Conservation (phyloP, 2,329 filamentous ascomycete genomes). For the Ophiostoma himal-ulmi region DNA sequence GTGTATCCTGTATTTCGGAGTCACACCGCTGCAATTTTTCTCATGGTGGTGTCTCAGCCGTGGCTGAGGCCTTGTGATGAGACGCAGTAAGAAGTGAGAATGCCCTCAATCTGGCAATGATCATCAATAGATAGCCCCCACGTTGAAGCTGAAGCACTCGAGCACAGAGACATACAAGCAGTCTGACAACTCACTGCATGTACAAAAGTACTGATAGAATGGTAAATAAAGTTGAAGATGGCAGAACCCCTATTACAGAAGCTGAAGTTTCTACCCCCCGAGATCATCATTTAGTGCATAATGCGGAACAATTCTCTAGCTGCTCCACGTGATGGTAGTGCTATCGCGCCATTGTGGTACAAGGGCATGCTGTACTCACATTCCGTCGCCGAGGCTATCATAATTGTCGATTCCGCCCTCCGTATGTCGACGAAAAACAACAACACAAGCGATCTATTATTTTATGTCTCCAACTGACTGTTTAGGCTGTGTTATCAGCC, state of each 20-base stretch:
- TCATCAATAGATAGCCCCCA: not conserved
- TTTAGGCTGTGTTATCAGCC: not conserved
- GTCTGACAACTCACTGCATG: not conserved
- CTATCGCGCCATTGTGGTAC: not conserved
- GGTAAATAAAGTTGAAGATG: not conserved
- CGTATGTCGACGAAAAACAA: not conserved
- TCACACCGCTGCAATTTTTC: not conserved
- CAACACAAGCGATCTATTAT: not conserved
- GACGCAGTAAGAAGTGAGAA: not conserved
- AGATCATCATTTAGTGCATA: not conserved
- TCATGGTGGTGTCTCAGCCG: not conserved
- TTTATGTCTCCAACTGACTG: not conserved
- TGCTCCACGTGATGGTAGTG: conserved; percentile 4
- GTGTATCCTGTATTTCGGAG: not conserved
- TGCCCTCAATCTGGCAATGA: not conserved
- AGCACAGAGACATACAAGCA: not conserved
- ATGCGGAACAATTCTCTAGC: not conserved
- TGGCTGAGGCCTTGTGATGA: not conserved
- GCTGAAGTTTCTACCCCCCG: not conserved
- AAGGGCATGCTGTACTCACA: not conserved
- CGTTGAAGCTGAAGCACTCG: not conserved
- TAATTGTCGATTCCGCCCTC: not conserved
- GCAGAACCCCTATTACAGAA: not conserved
- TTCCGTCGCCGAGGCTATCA: not conserved
- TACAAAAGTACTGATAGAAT: not conserved